Base-by-base conservation (phyloP, 1,284 basidiomycete species). In the Testicularia cyperi region DNA sequence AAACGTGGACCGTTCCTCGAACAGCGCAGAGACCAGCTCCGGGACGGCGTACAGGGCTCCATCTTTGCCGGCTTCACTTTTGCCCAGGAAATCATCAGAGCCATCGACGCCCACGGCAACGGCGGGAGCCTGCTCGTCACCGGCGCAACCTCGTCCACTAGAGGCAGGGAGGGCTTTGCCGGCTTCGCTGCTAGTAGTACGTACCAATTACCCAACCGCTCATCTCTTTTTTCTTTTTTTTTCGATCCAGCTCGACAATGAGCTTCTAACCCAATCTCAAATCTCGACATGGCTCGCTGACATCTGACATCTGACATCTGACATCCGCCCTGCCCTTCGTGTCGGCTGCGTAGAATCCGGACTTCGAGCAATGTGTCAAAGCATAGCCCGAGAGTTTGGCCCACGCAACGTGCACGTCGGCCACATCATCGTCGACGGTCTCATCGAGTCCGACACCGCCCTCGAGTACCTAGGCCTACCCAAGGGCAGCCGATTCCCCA, bases 391-490 rank as follows among this genome's bases (percentile, higher is more conserved):
- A 34, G 68, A 70, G 33, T 65, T 45, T 26, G 60, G 62, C 2
- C 48, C 52, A 2, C 38, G 58, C 16, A 47, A 43, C 21, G 45
- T 71, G 19, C 69, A 71, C 33, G 60, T 71, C 10, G 56, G 51
- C 22, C 67, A 69, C 29, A 41, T 71, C 30, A 47, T 71, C 32
- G 44, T 68, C 32, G 69, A 71, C 31, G 69, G 69, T 12, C 37
- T 69, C 10, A 68, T 71, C 38, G 63, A 69, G 20, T 55, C 48
- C 21, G 45, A 69, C n/a, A 39, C 56, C 9, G 65, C 65, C 8
- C 38, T 58, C 14, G 39, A 56, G 12, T 57, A 22, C 38, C 28
- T 71, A 10, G 61, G 61, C 31, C 48, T 68, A 39, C 52, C 60
- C 16, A 44, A 61, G 19, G 54, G 51, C 10, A 53, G 55, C 14